These are phyloP conservation scores for Colletotrichum musae DNA, from an alignment of 2,329 filamentous ascomycete genomes.

Conservation along the genomic window DNA sequence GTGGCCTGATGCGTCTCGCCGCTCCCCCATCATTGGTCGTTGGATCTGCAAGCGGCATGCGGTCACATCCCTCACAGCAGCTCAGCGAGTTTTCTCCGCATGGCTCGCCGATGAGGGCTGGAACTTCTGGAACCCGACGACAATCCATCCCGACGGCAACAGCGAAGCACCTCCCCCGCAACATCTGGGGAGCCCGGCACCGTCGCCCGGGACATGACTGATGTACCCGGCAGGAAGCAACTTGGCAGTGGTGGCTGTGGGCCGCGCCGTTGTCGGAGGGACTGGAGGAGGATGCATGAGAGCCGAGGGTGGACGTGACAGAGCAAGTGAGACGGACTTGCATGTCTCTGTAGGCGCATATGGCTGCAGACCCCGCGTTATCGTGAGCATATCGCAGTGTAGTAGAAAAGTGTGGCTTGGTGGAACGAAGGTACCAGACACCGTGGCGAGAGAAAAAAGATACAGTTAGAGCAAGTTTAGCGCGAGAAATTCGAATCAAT, in stretches of 20 bases:
- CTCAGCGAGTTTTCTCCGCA: slow-evolving; percentile 38
- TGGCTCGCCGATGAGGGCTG: slow-evolving; percentile 12
- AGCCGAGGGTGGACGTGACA: slow-evolving; percentile 4
- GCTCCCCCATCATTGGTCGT: background rate
- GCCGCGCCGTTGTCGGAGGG: slow-evolving; percentile 37
- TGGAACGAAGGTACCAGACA: too few relatives aligned
- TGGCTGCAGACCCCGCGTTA: too few relatives aligned
- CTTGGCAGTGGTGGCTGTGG: slow-evolving; percentile 29
- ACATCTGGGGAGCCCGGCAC: slow-evolving; percentile 33
- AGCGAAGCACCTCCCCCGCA: slow-evolving; percentile 19
- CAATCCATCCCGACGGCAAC: slow-evolving; percentile 1
- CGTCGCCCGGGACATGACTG: slow-evolving; percentile 32
- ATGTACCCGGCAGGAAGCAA: slow-evolving; percentile 31
- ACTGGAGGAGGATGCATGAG: slow-evolving; percentile 6
- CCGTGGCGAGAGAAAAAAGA: too few relatives aligned
- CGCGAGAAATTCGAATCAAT: background rate
- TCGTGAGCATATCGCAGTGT: too few relatives aligned
- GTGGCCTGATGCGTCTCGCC: slow-evolving; percentile 25
- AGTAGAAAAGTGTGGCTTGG: too few relatives aligned
- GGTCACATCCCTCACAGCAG: slow-evolving; percentile 13
- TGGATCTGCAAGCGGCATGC: background rate
- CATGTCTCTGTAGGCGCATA: background rate
- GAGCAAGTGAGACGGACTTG: background rate
- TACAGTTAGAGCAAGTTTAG: background rate
- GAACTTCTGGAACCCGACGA: slow-evolving; percentile 18